Base-by-base conservation (phyloP, 2,329 filamentous ascomycete genomes). In the Thielaviopsis ethacetica region DNA sequence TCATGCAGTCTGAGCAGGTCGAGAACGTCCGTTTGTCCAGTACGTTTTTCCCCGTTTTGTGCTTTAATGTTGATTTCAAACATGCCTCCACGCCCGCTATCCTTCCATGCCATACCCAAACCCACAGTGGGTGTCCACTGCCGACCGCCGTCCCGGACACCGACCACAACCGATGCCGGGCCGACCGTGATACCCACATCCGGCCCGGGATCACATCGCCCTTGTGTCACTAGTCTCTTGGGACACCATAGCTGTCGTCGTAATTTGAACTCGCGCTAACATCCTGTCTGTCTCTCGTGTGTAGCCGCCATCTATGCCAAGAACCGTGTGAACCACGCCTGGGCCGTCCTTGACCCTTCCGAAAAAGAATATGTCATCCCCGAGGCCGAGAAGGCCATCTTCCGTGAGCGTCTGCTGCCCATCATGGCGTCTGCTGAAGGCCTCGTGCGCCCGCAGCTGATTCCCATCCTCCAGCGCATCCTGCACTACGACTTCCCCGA, bases 271-370 rank as follows among this genome's bases (percentile, higher is more conserved):
- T 17, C 34, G 38, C 26, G 6, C 44, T 49, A 49, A 49, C 54
- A 59, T 38, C n/a, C 19, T 59, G 56, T 64, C 19, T 59, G 56
- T 64, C 57, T 65, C 60, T 59, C 54, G 7, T 17, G 54, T 58
- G 62, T 71, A 96, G 91, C 90, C 68, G 91, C 91, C 68, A 88
- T 98, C 66, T 98, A 97, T 74, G 83, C 97, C 71, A 98, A 98
- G 76, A 97, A 98, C 75, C 86, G 91, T 69, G 86, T 97, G 71
- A 91, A 87, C 71, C 86, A 91, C 69, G 90, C 88, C 67, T 98
- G 93, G 93, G 80, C 85, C 59, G 83, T 81, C 63, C 78, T 79
- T 67, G 88, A 94, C 64, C 86, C 91, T 64, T 83, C 80, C 68
- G 61, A 56, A 22, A 79, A 81, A 67, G 83, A 86, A 66, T 83